These are phyloP conservation scores for Glomus cerebriforme DNA, from an alignment of 192 early-diverging fungal genomes.

Conservation along the genomic window DNA sequence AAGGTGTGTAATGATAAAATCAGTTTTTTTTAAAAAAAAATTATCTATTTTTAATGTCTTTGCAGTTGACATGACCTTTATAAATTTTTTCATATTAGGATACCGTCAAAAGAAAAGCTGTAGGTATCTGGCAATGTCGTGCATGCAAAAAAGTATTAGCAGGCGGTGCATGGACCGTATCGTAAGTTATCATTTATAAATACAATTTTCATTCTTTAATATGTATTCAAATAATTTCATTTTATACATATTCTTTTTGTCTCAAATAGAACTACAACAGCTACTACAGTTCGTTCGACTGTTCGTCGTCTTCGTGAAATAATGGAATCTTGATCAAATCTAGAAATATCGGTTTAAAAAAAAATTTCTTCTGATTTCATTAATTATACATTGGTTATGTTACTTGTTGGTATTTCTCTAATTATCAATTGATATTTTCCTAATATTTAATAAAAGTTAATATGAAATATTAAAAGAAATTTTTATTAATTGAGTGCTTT, in stretches of 20 bases:
- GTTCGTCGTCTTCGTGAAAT: constrained; percentile 98
- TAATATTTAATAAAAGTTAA: not conserved
- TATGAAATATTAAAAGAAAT: not conserved
- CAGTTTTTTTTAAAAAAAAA: not conserved
- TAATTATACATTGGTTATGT: no score
- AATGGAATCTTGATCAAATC: constrained; percentile 74
- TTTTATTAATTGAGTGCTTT: not conserved
- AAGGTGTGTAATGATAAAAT: constrained; percentile 58
- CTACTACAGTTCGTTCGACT: constrained; percentile 88
- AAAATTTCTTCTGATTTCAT: not conserved
- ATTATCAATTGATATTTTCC: no score
- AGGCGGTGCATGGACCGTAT: constrained; percentile 96
- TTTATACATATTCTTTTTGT: not conserved
- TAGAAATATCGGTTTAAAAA: not conserved
- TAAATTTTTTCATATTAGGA: constrained; percentile 57
- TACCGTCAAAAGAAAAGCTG: constrained; percentile 88
- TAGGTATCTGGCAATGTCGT: constrained; percentile 99
- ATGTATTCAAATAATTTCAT: constrained; percentile 4
- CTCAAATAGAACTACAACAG: constrained; percentile 74
- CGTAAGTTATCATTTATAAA: constrained; percentile 46
- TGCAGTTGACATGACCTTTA: not conserved
- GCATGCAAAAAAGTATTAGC: constrained; percentile 94
- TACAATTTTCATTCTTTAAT: not conserved
- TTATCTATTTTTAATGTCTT: not conserved
- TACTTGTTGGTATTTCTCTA: not conserved